Evolutionary conservation across 1,139 yeast genomes (phyloP).

Genomic region (Starmera stellimalicola): DNA sequence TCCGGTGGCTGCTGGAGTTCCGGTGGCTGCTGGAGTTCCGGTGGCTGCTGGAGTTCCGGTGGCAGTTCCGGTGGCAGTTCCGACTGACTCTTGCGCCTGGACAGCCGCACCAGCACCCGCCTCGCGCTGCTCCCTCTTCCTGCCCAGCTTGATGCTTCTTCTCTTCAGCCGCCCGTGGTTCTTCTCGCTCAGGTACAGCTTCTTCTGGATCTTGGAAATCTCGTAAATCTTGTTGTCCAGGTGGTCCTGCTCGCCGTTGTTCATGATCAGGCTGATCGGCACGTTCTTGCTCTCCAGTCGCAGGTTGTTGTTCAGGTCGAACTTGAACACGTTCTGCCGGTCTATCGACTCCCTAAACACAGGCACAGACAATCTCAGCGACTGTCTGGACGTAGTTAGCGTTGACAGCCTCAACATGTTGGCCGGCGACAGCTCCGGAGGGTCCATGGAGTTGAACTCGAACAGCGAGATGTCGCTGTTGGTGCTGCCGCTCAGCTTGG

Average conservation of each 20-base stretch:
- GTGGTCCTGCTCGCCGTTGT: slow-evolving; percentile 4
- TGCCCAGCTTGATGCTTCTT: slow-evolving; percentile 13
- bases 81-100: background rate
- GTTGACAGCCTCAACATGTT: slow-evolving; percentile 64
- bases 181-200: slow-evolving; percentile 15
- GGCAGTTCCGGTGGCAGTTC: slow-evolving; percentile 1
- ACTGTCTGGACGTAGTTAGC: slow-evolving; percentile 70
- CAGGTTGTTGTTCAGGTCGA: slow-evolving; percentile 16
- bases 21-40: slow-evolving; percentile 3
- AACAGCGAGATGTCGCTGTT: slow-evolving; percentile 21
- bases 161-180: slow-evolving; percentile 12
- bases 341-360: slow-evolving; percentile 27
- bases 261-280: slow-evolving; percentile 14
- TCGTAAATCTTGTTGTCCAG: slow-evolving; percentile 15
- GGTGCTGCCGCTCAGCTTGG: slow-evolving; percentile 22
- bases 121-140: slow-evolving; percentile 3
- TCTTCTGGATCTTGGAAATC: slow-evolving; percentile 17
- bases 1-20: slow-evolving; percentile 1
- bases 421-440: slow-evolving; percentile 48
- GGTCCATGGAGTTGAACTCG: slow-evolving; percentile 46
- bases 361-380: slow-evolving; percentile 32
- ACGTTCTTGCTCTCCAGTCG: slow-evolving; percentile 12
- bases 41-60: slow-evolving; percentile 4
- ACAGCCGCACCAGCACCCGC: background rate
- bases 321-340: slow-evolving; percentile 26